phyloP scores from a whole-genome alignment of 2,329 filamentous ascomycete genomes.

The Curvularia sp. region DNA sequence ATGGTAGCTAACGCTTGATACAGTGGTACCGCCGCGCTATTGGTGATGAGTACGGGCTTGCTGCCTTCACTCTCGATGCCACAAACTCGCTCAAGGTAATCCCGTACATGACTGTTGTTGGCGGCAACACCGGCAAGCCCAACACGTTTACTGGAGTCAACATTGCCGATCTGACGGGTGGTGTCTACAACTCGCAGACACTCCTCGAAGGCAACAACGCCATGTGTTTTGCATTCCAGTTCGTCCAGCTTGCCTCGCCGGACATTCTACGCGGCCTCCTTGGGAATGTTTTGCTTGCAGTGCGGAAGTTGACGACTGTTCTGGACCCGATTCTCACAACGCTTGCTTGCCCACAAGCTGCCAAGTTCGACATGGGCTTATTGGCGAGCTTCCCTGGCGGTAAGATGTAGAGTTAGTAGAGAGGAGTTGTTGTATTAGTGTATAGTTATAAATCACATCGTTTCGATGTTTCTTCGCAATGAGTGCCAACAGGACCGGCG shows the following conservation, averaged over 20 bases:
- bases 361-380: constrained; percentile 23
- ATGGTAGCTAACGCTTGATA: constrained; percentile 11
- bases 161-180: constrained; percentile 27
- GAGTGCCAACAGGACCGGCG: neutral
- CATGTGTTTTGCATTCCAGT: constrained; percentile 30
- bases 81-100: constrained; percentile 16
- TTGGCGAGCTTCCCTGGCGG: constrained; percentile 29
- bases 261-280: constrained; percentile 26
- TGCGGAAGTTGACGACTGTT: constrained; percentile 25
- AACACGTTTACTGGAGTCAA: constrained; percentile 34
- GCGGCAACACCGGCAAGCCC: constrained; percentile 29
- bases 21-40: constrained; percentile 22
- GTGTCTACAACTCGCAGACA: constrained; percentile 24
- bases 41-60: constrained; percentile 20
- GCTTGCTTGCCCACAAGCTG: constrained; percentile 25
- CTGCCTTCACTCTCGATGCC: neutral
- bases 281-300: constrained; percentile 23
- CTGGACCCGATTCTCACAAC: constrained; percentile 21
- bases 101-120: constrained; percentile 21
- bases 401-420: neutral
- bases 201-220: constrained; percentile 29
- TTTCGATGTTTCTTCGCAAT: neutral
- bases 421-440: neutral
- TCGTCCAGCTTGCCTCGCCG: constrained; percentile 17
- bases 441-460: neutral